Conservation (phyloP, 805 yeast species). For the Metschnikowia cubensis region DNA sequence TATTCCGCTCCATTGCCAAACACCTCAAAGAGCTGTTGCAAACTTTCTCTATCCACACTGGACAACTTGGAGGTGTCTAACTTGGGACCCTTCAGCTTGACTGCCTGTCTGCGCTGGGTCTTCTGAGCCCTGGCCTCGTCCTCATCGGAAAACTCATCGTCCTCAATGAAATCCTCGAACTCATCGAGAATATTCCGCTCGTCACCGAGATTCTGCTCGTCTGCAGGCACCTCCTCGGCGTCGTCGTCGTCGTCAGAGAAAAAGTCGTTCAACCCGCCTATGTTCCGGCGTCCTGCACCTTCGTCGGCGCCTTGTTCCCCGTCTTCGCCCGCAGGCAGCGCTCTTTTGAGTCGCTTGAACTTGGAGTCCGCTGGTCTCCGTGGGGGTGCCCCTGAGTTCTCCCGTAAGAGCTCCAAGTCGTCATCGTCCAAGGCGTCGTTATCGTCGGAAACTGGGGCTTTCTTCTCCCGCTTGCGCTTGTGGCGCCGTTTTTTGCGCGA, state of each 20-base stretch:
- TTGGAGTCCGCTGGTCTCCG: conserved; percentile 37
- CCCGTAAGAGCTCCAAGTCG: conserved; percentile 87
- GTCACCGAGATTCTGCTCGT: conserved; percentile 13
- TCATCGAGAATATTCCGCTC: conserved; percentile 60
- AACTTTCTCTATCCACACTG: conserved; percentile 78
- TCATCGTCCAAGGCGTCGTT: conserved; percentile 87
- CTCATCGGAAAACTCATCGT: conserved; percentile 92
- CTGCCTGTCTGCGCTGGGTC: conserved; percentile 31
- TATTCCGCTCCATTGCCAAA: conserved; percentile 97
- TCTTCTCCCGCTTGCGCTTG: conserved; percentile 21
- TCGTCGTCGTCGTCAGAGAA: conserved; percentile 61
- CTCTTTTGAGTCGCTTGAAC: conserved; percentile 83
- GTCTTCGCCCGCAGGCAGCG: conserved; percentile 36
- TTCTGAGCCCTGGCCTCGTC: conserved; percentile 40
- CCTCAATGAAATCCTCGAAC: conserved; percentile 95
- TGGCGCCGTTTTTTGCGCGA: conserved; percentile 25
- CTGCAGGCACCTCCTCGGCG: conserved; percentile 11
- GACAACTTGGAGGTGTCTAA: conserved; percentile 57
- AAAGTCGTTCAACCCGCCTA: conserved; percentile 55
- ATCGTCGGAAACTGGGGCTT: conserved; percentile 17
- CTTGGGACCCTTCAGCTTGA: conserved; percentile 36
- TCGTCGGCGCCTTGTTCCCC: conserved; percentile 23
- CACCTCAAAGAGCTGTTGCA: conserved; percentile 89
- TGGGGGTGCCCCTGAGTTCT: conserved; percentile 72
- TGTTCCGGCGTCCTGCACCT: conserved; percentile 6